phyloP scores from a whole-genome alignment of 306 rosid species.

The Glycine tomentella region DNA sequence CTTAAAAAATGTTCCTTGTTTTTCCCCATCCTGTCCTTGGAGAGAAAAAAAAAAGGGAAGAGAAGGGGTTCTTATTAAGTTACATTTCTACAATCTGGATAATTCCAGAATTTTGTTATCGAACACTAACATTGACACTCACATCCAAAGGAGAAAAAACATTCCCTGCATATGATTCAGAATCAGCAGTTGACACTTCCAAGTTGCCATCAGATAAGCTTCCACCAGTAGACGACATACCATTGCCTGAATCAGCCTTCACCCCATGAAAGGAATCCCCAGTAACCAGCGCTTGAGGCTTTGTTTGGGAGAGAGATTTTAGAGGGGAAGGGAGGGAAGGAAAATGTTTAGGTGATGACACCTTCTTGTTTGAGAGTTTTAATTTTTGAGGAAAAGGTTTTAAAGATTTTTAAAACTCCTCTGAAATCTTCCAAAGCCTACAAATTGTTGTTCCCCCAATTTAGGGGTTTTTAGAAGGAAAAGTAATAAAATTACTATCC shows the following conservation, averaged over 20 bases:
- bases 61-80: not conserved
- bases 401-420: no score
- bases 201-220: conserved; percentile 56
- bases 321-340: no score
- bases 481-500: no score
- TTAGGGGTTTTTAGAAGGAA: no score
- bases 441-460: no score
- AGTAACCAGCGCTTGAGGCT: conserved; percentile 78
- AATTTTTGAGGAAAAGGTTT: no score
- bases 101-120: conserved; percentile 42
- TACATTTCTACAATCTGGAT: conserved; percentile 44
- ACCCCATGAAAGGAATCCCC: conserved; percentile 78
- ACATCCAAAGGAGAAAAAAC: conserved; percentile 55
- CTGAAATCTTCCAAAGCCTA: no score
- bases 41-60: conserved; percentile 38
- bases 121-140: conserved; percentile 47
- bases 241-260: conserved; percentile 56
- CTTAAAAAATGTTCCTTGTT: not conserved
- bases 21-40: conserved; percentile 31
- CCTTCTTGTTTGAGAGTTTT: no score
- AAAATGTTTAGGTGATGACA: no score
- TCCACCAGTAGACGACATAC: conserved; percentile 35
- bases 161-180: conserved; percentile 61
- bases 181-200: conserved; percentile 57
- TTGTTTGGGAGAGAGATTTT: no score